Evolutionary conservation across 2,329 filamentous ascomycete species (phyloP), one percentile per base, ranked within the genome.

Genomic region (Rutstroemia sydowiana): DNA sequence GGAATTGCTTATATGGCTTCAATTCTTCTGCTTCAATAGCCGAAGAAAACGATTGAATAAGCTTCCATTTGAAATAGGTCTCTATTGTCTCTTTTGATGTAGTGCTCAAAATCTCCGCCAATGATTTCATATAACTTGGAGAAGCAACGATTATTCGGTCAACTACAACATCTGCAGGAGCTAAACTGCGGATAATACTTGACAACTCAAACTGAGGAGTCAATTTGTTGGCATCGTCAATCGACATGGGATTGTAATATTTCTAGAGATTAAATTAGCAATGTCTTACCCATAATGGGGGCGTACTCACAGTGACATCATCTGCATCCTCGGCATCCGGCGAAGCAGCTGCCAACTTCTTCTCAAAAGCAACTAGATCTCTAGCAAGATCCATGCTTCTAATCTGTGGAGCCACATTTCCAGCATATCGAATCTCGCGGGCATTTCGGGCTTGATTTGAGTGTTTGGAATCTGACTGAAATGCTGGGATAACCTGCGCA

Each of bases 11-110:
- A 51, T 82, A 78, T 2, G 84, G 80, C 57, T 77, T 74, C 13
- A 85, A 64, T 42, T 77, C 76, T 16, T 79, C 74, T 13, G 79
- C 75, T 52, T 87, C 78, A 26, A 88, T 71, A 23, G 71, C 73
- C 2, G 66, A 61, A 20, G 73, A 70, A 60, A 79, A 79, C 2
- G 69, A 64, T 45, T 79, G 71, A 11, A 87, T 75, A 13, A 77
- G 66, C 59, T 84, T 83, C 82, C 83, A 85, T 21, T 79, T 65
- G 54, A 87, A 73, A 61, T 82, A 87, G n/a, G 73, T 71, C 55
- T 81, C 75, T 2, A 88, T 62, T 0, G 78, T 74, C 39, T 82
- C 76, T 45, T 73, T 71, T 0, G 76, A 66, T 1, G 79, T 79
- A 2, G 74, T 67, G 1, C 72, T 66, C 18, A 88, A 60, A 34